Percentiles rank a stretch among this genome's conserved stretches.
phyloP scores from a whole-genome alignment of 768 basidiomycete species.

The Tulasnella sp. region DNA sequence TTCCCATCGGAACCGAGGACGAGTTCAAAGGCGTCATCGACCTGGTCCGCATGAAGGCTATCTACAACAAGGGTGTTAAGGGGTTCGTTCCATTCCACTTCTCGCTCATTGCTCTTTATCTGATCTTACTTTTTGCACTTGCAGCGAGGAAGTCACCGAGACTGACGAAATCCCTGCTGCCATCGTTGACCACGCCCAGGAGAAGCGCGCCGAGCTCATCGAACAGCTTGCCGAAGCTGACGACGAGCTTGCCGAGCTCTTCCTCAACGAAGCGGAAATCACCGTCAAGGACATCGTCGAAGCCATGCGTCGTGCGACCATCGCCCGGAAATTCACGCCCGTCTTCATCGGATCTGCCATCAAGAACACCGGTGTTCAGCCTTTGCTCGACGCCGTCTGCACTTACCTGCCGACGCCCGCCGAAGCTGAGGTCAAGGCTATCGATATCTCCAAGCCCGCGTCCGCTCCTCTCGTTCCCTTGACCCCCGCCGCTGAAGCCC shows the following conservation, averaged over 20 bases:
- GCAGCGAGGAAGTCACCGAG: conserved; percentile 69
- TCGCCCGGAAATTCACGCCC: conserved; percentile 85
- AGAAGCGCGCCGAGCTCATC: conserved; percentile 86
- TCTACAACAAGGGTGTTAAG: conserved; percentile 92
- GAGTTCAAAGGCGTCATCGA: conserved; percentile 90
- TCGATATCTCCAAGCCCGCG: conserved; percentile 69
- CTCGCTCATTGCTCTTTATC: neutral
- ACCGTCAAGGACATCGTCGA: conserved; percentile 65
- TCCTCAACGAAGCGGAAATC: conserved; percentile 79
- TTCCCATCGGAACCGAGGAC: conserved; percentile 89
- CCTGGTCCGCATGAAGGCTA: conserved; percentile 86
- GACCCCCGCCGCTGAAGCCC: conserved; percentile 75
- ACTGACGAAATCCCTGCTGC: conserved; percentile 82
- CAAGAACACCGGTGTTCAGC: conserved; percentile 94
- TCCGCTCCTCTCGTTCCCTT: conserved; percentile 68
- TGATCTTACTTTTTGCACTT: neutral
- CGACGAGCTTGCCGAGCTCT: conserved; percentile 86
- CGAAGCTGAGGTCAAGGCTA: conserved; percentile 72
- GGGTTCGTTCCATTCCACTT: conserved; percentile 54
- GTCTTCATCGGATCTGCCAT: conserved; percentile 97
- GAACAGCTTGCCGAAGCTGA: conserved; percentile 96
- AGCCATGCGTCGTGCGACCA: conserved; percentile 86
- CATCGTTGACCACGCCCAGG: conserved; percentile 66
- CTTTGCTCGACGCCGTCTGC: conserved; percentile 90
- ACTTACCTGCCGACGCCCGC: conserved; percentile 89